Evolutionary conservation across 306 rosid species (phyloP).

Genomic region (Coriaria nepalensis): DNA sequence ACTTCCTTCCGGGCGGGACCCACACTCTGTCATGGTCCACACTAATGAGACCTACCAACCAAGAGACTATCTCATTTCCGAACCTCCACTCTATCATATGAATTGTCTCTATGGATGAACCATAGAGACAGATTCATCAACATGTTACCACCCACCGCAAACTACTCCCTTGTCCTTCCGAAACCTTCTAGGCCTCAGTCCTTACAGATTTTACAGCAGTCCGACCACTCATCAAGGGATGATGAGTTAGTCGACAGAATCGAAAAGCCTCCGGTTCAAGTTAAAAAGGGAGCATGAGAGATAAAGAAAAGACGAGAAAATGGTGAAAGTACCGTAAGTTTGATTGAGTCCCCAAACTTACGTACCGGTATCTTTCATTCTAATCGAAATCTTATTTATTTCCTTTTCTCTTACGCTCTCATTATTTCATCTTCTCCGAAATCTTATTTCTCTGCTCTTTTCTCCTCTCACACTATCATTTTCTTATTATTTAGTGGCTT

Average conservation of each 20-base stretch:
- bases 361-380: no score
- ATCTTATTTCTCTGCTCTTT: no score
- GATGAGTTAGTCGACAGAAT: constrained; percentile 31
- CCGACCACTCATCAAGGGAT: constrained; percentile 34
- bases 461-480: no score
- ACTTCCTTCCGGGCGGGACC: constrained; percentile 65
- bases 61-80: constrained; percentile 50
- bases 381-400: no score
- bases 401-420: no score
- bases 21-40: constrained; percentile 31
- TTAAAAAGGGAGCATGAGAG: constrained; percentile 44
- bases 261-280: constrained; percentile 34
- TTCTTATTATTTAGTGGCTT: no score
- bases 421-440: no score
- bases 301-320: constrained; percentile 57
- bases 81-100: constrained; percentile 41
- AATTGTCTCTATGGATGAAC: constrained; percentile 71
- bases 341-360: no score
- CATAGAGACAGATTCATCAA: constrained; percentile 66
- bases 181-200: constrained; percentile 58
- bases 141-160: constrained; percentile 61
- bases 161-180: constrained; percentile 40
- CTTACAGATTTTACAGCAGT: constrained; percentile 52
- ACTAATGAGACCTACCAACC: constrained; percentile 53
- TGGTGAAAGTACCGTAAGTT: constrained; percentile 35